Conservation (phyloP, 805 yeast species). For the Huiozyma sinensis region DNA sequence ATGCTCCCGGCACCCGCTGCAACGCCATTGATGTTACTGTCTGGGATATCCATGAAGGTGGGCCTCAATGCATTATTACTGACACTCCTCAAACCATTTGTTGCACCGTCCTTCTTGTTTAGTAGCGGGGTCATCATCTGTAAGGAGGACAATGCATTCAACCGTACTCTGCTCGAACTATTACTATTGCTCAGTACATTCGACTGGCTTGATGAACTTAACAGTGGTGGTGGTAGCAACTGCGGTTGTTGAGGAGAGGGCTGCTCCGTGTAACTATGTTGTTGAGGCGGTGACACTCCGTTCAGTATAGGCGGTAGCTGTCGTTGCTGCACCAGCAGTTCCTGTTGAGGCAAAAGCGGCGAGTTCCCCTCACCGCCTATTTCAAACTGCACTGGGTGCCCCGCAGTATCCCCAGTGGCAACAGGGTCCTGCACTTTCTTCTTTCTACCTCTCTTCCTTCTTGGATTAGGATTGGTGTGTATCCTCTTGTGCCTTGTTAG, state of each 20-base stretch:
- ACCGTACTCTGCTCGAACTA: slow-evolving; percentile 12
- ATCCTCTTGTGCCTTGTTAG: slow-evolving; percentile 63
- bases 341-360: not conserved
- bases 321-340: not conserved
- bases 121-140: slow-evolving; percentile 55
- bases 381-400: slow-evolving; percentile 1
- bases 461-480: slow-evolving; percentile 60
- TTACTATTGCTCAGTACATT: slow-evolving; percentile 2
- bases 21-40: not conserved
- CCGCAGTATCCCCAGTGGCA: not conserved
- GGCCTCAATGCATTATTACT: slow-evolving; percentile 3
- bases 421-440: slow-evolving; percentile 17
- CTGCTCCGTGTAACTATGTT: not conserved
- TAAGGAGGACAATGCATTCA: slow-evolving; percentile 37
- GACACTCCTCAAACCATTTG: slow-evolving; percentile 3
- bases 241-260: not conserved
- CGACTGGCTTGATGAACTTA: not conserved
- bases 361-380: slow-evolving; percentile 1
- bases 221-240: not conserved
- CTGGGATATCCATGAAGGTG: slow-evolving; percentile 16
- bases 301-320: not conserved
- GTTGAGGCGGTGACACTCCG: not conserved
- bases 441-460: slow-evolving; percentile 43
- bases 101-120: not conserved
- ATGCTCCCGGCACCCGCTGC: not conserved